Percentiles rank a stretch among this genome's conserved stretches.
These are phyloP conservation scores for Cyberlindnera xylosilytica DNA, from an alignment of 805 yeast species.

Conservation along the genomic window DNA sequence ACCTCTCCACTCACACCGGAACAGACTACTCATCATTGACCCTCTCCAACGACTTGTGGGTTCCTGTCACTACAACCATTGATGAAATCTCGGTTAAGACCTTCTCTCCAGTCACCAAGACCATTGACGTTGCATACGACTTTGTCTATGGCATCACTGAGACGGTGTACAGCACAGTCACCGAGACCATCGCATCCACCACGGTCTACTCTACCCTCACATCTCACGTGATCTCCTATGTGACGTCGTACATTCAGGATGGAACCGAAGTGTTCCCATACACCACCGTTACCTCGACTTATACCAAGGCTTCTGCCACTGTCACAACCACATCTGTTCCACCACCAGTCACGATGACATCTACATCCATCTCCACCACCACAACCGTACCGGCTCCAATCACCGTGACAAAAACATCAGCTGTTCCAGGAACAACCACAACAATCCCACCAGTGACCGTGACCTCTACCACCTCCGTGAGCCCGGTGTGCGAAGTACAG, in stretches of 20 bases:
- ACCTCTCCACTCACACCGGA: constrained; percentile 9
- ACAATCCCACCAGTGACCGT: constrained; percentile 2
- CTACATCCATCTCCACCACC: not conserved
- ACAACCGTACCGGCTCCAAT: constrained; percentile 1
- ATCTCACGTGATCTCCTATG: constrained; percentile 10
- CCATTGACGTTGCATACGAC: constrained; percentile 9
- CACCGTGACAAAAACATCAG: constrained; percentile 3
- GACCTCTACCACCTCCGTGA: not conserved
- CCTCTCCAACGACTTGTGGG: constrained; percentile 18
- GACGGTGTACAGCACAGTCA: constrained; percentile 14
- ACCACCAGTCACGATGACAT: constrained; percentile 5
- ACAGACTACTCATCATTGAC: constrained; percentile 17
- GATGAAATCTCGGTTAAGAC: constrained; percentile 2
- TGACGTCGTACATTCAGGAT: constrained; percentile 17
- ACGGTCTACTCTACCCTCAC: constrained; percentile 13
- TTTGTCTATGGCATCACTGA: constrained; percentile 16
- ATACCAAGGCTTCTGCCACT: constrained; percentile 7
- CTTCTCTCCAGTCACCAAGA: constrained; percentile 6
- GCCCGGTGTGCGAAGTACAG: not conserved
- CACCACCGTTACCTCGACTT: constrained; percentile 17
- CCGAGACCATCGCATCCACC: constrained; percentile 15
- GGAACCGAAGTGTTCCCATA: constrained; percentile 14
- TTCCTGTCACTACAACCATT: constrained; percentile 13
- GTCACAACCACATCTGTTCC: constrained; percentile 2
- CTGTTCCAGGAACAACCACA: constrained; percentile 3